These are phyloP conservation scores for Globisporangium cystogenes DNA, from an alignment of 352 stramenopile genomes.

Conservation along the genomic window DNA sequence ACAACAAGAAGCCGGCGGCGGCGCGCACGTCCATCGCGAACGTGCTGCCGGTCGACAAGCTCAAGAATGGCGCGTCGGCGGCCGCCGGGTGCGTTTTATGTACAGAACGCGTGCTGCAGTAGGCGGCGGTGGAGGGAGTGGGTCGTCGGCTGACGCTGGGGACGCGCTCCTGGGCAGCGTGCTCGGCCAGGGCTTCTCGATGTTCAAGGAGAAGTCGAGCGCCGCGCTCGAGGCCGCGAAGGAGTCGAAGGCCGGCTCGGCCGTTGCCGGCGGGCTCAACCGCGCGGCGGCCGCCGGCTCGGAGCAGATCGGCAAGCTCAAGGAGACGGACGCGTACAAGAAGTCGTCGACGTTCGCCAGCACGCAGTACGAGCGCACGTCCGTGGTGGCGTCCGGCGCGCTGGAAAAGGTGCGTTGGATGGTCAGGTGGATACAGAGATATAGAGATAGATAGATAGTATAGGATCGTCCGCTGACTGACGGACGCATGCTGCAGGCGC, in stretches of 20 bases:
- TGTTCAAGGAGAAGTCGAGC: slow-evolving; percentile 70
- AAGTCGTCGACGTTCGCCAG: slow-evolving; percentile 63
- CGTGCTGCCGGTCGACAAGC: slow-evolving; percentile 80
- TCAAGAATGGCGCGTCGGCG: slow-evolving; percentile 84
- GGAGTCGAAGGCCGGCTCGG: slow-evolving; percentile 64
- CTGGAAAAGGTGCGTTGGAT: slow-evolving; percentile 49
- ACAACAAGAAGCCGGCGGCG: slow-evolving; percentile 40
- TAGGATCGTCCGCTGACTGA: neutral
- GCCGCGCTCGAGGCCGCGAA: slow-evolving; percentile 73
- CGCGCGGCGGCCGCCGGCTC: slow-evolving; percentile 53
- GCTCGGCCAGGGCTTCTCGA: slow-evolving; percentile 56
- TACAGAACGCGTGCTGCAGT: too few species aligned
- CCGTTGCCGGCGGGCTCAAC: slow-evolving; percentile 59
- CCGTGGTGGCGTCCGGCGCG: slow-evolving; percentile 55
- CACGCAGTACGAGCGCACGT: slow-evolving; percentile 52
- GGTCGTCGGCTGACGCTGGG: too few species aligned
- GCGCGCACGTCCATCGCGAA: slow-evolving; percentile 67
- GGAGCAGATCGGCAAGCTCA: slow-evolving; percentile 75
- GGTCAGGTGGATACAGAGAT: neutral
- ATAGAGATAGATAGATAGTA: too few species aligned
- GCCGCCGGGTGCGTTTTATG: slow-evolving; percentile 52
- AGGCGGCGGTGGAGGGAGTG: too few species aligned
- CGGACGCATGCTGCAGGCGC: slow-evolving; percentile 27
- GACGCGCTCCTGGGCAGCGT: too few species aligned
- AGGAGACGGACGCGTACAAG: slow-evolving; percentile 84